Conservation (phyloP, 2,329 filamentous ascomycete species). For the Coleophoma eucalyptorum region DNA sequence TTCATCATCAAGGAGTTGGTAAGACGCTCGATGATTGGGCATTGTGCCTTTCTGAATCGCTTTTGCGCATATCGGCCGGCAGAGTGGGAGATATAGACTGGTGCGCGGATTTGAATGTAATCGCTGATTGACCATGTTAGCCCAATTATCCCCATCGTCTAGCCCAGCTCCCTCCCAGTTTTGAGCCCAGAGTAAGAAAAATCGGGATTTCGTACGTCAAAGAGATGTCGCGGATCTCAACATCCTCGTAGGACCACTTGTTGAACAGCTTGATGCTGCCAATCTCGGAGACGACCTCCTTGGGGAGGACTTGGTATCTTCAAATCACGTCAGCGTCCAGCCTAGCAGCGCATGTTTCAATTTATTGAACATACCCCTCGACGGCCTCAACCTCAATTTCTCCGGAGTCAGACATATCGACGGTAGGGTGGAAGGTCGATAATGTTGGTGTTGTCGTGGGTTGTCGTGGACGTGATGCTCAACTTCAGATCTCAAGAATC, state of each 20-base stretch:
- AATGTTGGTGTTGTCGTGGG: constrained; percentile 5
- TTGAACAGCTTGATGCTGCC: constrained; percentile 96
- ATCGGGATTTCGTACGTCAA: constrained; percentile 75
- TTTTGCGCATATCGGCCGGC: constrained; percentile 98
- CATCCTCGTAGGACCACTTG: constrained; percentile 97
- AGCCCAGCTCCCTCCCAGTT: constrained; percentile 16
- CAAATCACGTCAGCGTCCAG: too few relatives aligned
- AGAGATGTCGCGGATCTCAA: constrained; percentile 99
- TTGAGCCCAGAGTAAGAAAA: neutral
- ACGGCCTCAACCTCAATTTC: constrained; percentile 89
- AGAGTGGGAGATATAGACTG: constrained; percentile 98
- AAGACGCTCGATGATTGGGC: constrained; percentile 99
- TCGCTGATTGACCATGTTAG: constrained; percentile 58
- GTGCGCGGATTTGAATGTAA: constrained; percentile 99
- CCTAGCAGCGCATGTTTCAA: constrained; percentile 1
- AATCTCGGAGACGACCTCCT: constrained; percentile 86
- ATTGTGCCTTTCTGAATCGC: constrained; percentile 99
- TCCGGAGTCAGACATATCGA: constrained; percentile 88
- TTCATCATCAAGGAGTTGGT: constrained; percentile 99
- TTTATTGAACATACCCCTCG: constrained; percentile 47
- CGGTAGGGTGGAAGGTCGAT: constrained; percentile 5
- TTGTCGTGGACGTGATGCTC: constrained; percentile 2
- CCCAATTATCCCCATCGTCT: constrained; percentile 4
- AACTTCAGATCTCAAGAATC: too few relatives aligned
- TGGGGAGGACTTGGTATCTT: constrained; percentile 64